A percentile compares a stretch with the other conserved stretches of the same genome.
phyloP scores from a whole-genome alignment of 2,329 filamentous ascomycete genomes.

The Zymoseptoria pseudotritici region DNA sequence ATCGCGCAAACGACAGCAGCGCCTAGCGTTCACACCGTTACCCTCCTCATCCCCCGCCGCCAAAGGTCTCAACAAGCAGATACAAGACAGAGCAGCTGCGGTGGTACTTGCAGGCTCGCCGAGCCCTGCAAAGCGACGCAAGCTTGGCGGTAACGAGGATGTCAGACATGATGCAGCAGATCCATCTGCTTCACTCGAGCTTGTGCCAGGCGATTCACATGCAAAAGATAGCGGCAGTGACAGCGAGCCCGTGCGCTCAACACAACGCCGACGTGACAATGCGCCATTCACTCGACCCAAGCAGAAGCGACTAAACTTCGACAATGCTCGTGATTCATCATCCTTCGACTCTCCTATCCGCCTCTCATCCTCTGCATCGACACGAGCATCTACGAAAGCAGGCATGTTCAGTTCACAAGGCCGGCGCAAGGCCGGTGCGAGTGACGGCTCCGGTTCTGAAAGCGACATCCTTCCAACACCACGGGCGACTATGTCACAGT shows the following conservation, averaged over 20 bases:
- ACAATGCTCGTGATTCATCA: conserved; percentile 12
- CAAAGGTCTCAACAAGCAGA: conserved; percentile 26
- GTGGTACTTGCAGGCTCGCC: conserved; percentile 26
- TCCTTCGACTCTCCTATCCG: conserved; percentile 19
- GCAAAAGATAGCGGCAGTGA: conserved; percentile 17
- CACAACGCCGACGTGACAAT: conserved; percentile 13
- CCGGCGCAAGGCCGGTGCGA: conserved; percentile 7
- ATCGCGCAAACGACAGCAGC: conserved; percentile 33
- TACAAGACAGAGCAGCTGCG: conserved; percentile 29
- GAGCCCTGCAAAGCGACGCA: conserved; percentile 22
- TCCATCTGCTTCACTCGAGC: conserved; percentile 13
- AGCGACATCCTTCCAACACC: conserved; percentile 3
- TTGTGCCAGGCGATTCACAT: conserved; percentile 9
- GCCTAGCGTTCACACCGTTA: conserved; percentile 38
- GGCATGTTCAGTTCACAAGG: conserved; percentile 25
- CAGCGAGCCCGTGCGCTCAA: conserved; percentile 16
- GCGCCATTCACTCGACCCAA: conserved; percentile 17
- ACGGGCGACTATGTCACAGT: neutral
- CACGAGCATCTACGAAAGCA: conserved; percentile 10
- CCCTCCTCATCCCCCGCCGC: conserved; percentile 34
- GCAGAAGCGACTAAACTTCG: conserved; percentile 29
- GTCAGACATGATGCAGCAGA: neutral
- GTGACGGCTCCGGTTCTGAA: conserved; percentile 16
- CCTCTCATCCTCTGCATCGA: conserved; percentile 15
- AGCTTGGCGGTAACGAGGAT: conserved; percentile 12